Evolutionary conservation across 768 basidiomycete genomes (phyloP), one percentile per base, ranked within the genome.

Genomic region (Pleurotus ostreatus): DNA sequence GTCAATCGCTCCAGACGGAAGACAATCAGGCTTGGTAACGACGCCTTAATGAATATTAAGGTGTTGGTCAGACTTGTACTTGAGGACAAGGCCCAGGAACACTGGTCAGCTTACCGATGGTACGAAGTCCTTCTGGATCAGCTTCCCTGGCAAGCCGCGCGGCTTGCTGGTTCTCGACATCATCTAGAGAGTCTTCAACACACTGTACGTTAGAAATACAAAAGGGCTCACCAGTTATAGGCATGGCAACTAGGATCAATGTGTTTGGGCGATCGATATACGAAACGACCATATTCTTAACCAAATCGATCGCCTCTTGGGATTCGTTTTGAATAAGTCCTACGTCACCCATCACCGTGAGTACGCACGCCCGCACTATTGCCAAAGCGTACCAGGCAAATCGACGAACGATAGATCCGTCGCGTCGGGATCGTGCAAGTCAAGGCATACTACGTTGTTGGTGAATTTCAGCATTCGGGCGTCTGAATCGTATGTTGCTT

Each of bases 21-120:
- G 66, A 3, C 66, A 73, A 59, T 91, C 89, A 0, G 86, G 83
- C 60, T 90, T 89, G 0, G 88, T 90, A 8, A 89, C 73, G 1
- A 90, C 78, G 4, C 84, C 87, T 89, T 23, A 59, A 1, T 6
- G 20, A 20, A 23, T 4, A 18, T 44, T 2, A 5, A 20, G 7
- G 34, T n/a, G 12, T 13, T 26, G 11, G 13, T 12, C 34, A 38
- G 58, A 26, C 30, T 34, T 11, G 9, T 3, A 34, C 30, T 34
- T 11, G 9, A 34, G 62, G 40, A 34, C 22, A 48, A 2, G 39
- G 0, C 13, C 11, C 5, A n/a, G 5, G 18, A 51, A 44, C 23
- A 23, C 22, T 0, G n/a, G 37, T 58, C 30, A 34, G 9, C 66
- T 16, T 51, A 81, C 88, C 88, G 56, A 89, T 86, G 0, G 84